Conservation (phyloP, 78 protist species). For the Reticulomyxa filosa region DNA sequence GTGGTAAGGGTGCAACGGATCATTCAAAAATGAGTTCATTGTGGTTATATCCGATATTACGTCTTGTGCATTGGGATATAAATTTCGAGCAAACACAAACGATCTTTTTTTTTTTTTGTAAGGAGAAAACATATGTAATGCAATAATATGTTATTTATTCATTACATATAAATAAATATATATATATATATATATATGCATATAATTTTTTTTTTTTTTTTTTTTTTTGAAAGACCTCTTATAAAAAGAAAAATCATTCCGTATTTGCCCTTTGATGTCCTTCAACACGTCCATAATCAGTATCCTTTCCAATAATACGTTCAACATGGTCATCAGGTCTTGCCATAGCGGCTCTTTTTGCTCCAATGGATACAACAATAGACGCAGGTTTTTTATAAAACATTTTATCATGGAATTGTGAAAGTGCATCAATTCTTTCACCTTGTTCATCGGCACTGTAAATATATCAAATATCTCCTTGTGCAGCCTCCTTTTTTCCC, state of each 20-base stretch:
- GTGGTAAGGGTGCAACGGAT: no score
- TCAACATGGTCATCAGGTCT: background rate
- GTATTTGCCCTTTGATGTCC: background rate
- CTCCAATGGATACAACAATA: background rate
- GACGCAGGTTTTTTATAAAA: background rate
- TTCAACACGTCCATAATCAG: background rate
- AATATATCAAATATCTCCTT: background rate
- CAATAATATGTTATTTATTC: no score
- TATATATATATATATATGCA: no score
- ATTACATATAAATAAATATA: no score
- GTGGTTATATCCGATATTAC: no score
- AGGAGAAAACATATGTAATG: no score
- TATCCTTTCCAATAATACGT: background rate
- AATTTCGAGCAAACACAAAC: no score
- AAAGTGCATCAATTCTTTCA: background rate
- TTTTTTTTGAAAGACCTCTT: no score
- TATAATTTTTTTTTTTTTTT: no score
- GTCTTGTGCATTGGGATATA: no score
- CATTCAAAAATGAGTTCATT: no score
- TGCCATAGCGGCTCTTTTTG: background rate
- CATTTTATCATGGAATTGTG: background rate
- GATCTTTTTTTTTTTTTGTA: no score
- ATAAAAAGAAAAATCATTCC: constrained; percentile 2
- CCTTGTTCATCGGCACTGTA: background rate
- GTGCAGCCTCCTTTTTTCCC: background rate